A percentile compares a stretch with the other conserved stretches of the same genome.
Evolutionary conservation across 2,329 filamentous ascomycete genomes (phyloP).

Genomic region (Colletotrichum sp.): DNA sequence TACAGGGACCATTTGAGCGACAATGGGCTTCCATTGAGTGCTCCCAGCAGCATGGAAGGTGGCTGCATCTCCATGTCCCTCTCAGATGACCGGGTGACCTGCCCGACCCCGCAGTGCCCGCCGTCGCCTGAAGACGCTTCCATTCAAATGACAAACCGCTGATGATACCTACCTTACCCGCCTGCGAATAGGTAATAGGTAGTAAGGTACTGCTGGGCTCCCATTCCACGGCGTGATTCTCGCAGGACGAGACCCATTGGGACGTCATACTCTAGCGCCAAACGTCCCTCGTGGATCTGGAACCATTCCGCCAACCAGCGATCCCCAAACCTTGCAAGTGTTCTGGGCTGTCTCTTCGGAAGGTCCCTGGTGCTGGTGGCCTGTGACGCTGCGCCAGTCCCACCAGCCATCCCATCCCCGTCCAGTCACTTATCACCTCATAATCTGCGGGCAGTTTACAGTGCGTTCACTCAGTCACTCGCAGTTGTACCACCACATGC

Average conservation of each 20-base stretch:
- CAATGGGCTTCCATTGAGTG: background rate
- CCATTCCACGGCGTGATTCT: conserved; percentile 3
- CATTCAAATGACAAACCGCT: background rate
- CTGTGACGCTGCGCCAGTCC: background rate
- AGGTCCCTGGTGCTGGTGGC: background rate
- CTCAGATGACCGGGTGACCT: background rate
- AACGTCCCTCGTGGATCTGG: conserved; percentile 11
- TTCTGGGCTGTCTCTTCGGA: background rate
- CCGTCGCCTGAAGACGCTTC: background rate
- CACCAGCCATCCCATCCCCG: conserved; percentile 9
- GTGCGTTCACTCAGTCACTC: background rate
- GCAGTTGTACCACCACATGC: background rate
- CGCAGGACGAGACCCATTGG: background rate
- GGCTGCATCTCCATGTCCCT: background rate
- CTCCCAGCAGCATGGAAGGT: background rate
- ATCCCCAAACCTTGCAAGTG: background rate
- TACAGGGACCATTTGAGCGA: background rate
- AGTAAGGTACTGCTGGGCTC: background rate
- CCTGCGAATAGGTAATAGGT: background rate
- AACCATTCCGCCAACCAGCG: conserved; percentile 10
- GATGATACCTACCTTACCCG: background rate
- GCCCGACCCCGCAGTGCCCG: background rate
- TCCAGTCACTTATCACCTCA: conserved; percentile 14
- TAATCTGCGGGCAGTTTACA: background rate
- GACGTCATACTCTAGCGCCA: conserved; percentile 18